Evolutionary conservation across 306 rosid species (phyloP), one percentile per base, ranked within the genome.

Genomic region (Geum urbanum): DNA sequence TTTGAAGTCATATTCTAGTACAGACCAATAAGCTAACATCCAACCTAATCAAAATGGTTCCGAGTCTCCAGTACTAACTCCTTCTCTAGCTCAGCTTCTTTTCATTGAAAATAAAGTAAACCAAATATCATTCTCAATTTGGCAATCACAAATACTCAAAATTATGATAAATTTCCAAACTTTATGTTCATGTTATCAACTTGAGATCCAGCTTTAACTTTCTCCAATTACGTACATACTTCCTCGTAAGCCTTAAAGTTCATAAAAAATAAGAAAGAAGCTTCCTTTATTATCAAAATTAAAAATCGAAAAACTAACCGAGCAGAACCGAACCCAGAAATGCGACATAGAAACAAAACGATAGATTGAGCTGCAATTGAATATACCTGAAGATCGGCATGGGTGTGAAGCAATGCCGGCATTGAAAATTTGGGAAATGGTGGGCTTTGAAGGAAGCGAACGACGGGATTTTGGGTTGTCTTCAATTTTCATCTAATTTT

Each of bases 321-420:
- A 50, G 37, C 5, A 13, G 4, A 39, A 47, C 5, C 24, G 44
- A 20, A 5, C 11, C 66, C 18, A 3, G 52, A 63, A 39, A 40
- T 47, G 20, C 51, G 40, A 40, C 2, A 3, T 22, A 43, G 15
- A 10, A 18, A 10, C 6, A 48, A 27, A 8, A 19, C 49, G 18
- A 72, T 1, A 66, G 32, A 58, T 67, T 27, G 66, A 76, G 66
- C 35, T 47, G 37, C 16, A 11, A 35, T 14, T 41, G 14, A 44
- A 20, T 43, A 40, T 48, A 75, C 83, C 74, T 7, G 70, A 66
- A 66, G 64, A 79, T 60, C 76, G 52, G 43, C 52, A 19, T 70
- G 72, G 68, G 27, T 32, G 40, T 56, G 69, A 58, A 65, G 44
- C 57, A 79, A 66, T 56, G 49, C 49, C 61, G 18, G n/a, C n/a